These are phyloP conservation scores for Sporobolus alterniflorus DNA, from an alignment of 202 grass and related monocot species.

Conservation along the genomic window DNA sequence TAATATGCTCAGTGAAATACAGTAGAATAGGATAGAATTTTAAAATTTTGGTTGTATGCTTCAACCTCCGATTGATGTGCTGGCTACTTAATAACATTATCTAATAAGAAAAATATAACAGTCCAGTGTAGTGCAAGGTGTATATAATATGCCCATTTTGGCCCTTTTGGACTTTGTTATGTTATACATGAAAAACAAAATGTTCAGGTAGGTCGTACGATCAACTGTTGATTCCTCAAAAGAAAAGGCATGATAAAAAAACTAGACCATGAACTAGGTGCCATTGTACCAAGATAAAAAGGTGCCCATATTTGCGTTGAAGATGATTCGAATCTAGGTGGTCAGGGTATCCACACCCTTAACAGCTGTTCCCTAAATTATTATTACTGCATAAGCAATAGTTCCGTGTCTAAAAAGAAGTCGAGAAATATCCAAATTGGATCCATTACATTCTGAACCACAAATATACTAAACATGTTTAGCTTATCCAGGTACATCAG, in stretches of 20 bases:
- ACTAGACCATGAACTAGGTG: background rate
- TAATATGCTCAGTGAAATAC: background rate
- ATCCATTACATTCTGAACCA: background rate
- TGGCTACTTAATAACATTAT: background rate
- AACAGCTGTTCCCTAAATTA: background rate
- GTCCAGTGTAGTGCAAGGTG: background rate
- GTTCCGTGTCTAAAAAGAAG: background rate
- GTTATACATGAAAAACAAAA: background rate
- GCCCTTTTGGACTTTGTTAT: background rate
- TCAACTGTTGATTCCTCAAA: too few species aligned
- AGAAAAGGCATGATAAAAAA: too few species aligned
- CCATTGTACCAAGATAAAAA: background rate
- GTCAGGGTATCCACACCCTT: background rate
- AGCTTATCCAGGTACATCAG: slow-evolving; percentile 75
- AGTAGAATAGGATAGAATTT: background rate
- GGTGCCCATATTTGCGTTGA: background rate
- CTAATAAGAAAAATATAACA: background rate
- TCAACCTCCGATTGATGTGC: background rate
- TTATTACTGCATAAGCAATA: background rate
- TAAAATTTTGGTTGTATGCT: background rate
- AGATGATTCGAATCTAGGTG: background rate
- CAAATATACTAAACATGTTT: slow-evolving; percentile 38
- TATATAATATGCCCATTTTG: background rate
- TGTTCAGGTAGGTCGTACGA: too few species aligned
- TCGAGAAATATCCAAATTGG: background rate